Evolutionary conservation across 2,329 filamentous ascomycete species (phyloP).

Genomic region (Fusarium redolens): DNA sequence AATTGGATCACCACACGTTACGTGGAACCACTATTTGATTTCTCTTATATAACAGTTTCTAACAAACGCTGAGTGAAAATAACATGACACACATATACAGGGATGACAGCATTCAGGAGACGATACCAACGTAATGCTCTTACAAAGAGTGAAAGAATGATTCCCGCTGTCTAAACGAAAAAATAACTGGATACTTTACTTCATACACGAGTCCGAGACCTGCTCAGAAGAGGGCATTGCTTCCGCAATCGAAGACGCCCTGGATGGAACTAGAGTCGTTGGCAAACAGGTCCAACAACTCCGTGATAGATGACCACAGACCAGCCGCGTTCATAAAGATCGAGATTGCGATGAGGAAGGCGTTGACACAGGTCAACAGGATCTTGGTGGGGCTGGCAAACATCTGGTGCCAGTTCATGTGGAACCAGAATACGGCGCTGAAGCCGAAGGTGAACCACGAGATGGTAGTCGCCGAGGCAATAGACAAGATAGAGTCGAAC

Average conservation of each 20-base stretch:
- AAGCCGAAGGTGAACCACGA: constrained; percentile 54
- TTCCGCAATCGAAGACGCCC: constrained; percentile 50
- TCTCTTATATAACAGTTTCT: constrained; percentile 47
- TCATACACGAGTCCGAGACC: constrained; percentile 17
- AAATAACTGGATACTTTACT: constrained; percentile 23
- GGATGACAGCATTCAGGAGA: constrained; percentile 14
- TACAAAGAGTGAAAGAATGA: constrained; percentile 27
- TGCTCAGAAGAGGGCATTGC: constrained; percentile 50
- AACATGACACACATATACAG: constrained; percentile 44
- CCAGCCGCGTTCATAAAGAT: constrained; percentile 52
- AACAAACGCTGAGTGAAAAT: constrained; percentile 20
- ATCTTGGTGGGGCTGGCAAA: constrained; percentile 48
- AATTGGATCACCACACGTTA: constrained; percentile 15
- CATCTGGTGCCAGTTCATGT: constrained; percentile 50
- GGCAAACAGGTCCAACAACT: constrained; percentile 48
- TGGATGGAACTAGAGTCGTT: constrained; percentile 43
- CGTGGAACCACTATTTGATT: constrained; percentile 43
- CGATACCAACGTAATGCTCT: constrained; percentile 24
- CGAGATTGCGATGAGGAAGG: constrained; percentile 47
- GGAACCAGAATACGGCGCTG: constrained; percentile 51
- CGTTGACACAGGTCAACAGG: constrained; percentile 44
- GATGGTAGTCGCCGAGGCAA: constrained; percentile 51
- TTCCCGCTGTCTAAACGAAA: constrained; percentile 26
- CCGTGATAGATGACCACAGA: constrained; percentile 50
- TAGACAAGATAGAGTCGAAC: constrained; percentile 53